phyloP scores from a whole-genome alignment of 2,329 filamentous ascomycete genomes.

The Verticillium tricorpus region DNA sequence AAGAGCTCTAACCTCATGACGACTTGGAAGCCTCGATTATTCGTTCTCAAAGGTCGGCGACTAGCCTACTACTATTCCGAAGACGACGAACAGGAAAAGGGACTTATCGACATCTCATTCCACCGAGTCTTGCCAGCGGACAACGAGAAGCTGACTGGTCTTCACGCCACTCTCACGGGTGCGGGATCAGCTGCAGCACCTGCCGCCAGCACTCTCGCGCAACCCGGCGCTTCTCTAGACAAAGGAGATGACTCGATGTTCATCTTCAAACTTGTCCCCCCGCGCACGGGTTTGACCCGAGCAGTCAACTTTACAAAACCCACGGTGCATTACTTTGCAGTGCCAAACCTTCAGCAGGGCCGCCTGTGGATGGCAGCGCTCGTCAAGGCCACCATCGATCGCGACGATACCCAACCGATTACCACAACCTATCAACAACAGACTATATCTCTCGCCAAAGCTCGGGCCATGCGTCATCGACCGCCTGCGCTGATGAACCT shows the following conservation, averaged over 20 bases:
- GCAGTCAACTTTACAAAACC: conserved; percentile 98
- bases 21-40: conserved; percentile 96
- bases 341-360: conserved; percentile 83
- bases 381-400: conserved; percentile 98
- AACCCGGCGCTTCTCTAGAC: conserved; percentile 20
- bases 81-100: conserved; percentile 86
- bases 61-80: conserved; percentile 96
- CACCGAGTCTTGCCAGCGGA: conserved; percentile 95
- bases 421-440: conserved; percentile 95
- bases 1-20: conserved; percentile 94
- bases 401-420: conserved; percentile 73
- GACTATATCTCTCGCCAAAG: conserved; percentile 89
- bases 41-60: conserved; percentile 85
- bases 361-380: conserved; percentile 96
- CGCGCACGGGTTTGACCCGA: conserved; percentile 77
- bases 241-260: conserved; percentile 72
- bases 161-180: conserved; percentile 89
- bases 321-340: conserved; percentile 95
- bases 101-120: conserved; percentile 94
- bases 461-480: conserved; percentile 79
- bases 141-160: conserved; percentile 80
- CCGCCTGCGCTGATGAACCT: conserved; percentile 83
- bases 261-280: conserved; percentile 96
- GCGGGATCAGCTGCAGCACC: conserved; percentile 65
- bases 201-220: not conserved